A percentile compares a stretch with the other conserved stretches of the same genome.
phyloP scores from a whole-genome alignment of 2,329 filamentous ascomycete species.

The Nemania serpens region DNA sequence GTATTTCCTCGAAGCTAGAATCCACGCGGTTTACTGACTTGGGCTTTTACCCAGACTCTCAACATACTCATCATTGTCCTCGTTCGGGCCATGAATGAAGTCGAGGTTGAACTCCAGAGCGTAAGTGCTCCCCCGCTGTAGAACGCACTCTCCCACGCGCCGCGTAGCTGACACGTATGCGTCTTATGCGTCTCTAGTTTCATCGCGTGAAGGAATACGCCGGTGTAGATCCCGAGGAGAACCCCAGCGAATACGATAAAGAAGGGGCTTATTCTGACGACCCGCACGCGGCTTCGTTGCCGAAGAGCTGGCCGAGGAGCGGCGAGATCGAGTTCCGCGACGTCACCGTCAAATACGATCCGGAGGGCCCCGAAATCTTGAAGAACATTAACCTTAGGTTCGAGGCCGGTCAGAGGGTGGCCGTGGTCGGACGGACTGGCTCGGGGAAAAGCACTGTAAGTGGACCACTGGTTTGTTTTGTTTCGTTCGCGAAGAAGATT shows the following conservation, averaged over 20 bases:
- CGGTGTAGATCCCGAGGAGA: constrained; percentile 51
- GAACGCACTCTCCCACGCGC: neutral
- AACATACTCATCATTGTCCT: constrained; percentile 57
- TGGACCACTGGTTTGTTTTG: constrained; percentile 9
- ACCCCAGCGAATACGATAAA: constrained; percentile 47
- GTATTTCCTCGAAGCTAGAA: neutral
- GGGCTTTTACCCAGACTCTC: constrained; percentile 41
- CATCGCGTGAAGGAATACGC: constrained; percentile 56
- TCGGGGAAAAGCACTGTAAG: constrained; percentile 81
- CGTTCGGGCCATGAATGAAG: constrained; percentile 59
- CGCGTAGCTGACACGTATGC: neutral
- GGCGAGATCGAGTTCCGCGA: constrained; percentile 58
- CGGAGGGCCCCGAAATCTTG: constrained; percentile 53
- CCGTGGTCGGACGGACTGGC: constrained; percentile 79
- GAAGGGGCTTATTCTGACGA: constrained; percentile 49
- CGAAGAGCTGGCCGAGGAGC: constrained; percentile 50
- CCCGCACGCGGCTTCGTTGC: constrained; percentile 43
- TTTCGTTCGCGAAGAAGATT: too few species aligned
- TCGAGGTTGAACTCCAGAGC: constrained; percentile 62
- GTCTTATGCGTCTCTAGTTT: constrained; percentile 42
- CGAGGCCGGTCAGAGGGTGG: constrained; percentile 73
- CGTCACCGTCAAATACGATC: constrained; percentile 54
- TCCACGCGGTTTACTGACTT: constrained; percentile 14
- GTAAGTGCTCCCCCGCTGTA: constrained; percentile 42
- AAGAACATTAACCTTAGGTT: constrained; percentile 57